Evolutionary conservation across 2,329 filamentous ascomycete genomes (phyloP).

Genomic region (Exophiala sideris): DNA sequence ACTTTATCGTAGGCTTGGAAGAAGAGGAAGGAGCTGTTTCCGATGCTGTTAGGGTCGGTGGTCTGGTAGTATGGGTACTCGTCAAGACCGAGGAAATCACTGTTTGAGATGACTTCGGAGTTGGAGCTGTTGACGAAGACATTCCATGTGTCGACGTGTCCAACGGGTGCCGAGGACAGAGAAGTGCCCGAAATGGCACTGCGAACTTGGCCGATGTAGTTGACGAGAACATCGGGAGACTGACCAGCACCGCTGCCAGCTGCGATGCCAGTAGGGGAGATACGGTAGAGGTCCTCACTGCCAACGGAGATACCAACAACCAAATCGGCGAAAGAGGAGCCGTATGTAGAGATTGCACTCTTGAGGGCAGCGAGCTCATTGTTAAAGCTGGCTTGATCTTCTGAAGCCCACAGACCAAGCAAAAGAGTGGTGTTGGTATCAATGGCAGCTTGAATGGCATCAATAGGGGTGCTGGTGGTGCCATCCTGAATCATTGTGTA

Average conservation of each 20-base stretch:
- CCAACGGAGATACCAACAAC: conserved; percentile 83
- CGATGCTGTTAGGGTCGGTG: conserved; percentile 53
- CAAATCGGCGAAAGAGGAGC: conserved; percentile 59
- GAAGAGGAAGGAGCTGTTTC: conserved; percentile 64
- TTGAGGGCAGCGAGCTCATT: conserved; percentile 73
- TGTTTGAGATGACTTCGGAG: conserved; percentile 58
- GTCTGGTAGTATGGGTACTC: conserved; percentile 81
- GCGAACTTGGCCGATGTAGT: conserved; percentile 69
- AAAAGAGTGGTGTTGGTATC: conserved; percentile 73
- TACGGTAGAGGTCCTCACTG: conserved; percentile 81
- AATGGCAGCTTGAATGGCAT: conserved; percentile 79
- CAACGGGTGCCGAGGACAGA: conserved; percentile 59
- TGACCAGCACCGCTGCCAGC: conserved; percentile 62
- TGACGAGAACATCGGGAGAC: conserved; percentile 58
- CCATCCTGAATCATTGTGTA: conserved; percentile 61
- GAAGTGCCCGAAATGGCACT: conserved; percentile 60
- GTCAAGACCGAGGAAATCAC: conserved; percentile 80
- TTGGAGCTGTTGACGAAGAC: conserved; percentile 73
- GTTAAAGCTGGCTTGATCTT: conserved; percentile 58
- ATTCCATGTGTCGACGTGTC: conserved; percentile 90
- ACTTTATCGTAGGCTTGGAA: conserved; percentile 62
- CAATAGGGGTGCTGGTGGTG: conserved; percentile 62
- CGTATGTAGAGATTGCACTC: conserved; percentile 66
- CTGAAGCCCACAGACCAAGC: conserved; percentile 80
- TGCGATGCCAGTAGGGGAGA: conserved; percentile 65